These are phyloP conservation scores for Rhododendron ovatum DNA, from an alignment of 148 eudicot species.

Conservation along the genomic window DNA sequence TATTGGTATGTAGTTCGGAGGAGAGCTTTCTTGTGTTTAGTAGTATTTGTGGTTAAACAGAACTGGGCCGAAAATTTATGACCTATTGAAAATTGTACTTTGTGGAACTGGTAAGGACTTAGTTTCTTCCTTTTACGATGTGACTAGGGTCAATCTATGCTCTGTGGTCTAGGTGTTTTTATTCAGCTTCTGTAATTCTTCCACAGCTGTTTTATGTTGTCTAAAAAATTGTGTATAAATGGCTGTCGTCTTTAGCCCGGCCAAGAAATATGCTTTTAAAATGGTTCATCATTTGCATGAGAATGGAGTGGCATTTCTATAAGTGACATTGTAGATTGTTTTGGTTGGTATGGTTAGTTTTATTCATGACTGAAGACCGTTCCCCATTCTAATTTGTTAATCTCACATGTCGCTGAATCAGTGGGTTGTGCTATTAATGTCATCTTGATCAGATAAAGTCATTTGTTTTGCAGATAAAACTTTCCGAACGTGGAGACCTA, in stretches of 20 bases:
- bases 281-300: neutral
- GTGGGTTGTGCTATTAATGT: neutral
- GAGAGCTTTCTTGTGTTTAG: neutral
- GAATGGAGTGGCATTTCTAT: neutral
- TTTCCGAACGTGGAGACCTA: constrained; percentile 29
- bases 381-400: neutral
- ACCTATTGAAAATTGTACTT: neutral
- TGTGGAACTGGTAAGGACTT: neutral
- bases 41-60: neutral
- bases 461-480: constrained; percentile 21
- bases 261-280: neutral
- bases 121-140: neutral
- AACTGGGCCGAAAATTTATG: neutral
- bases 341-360: neutral
- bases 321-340: neutral
- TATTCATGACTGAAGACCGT: neutral
- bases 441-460: neutral
- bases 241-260: neutral
- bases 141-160: neutral
- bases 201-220: neutral
- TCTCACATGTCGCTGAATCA: neutral
- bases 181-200: neutral
- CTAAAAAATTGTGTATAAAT: neutral
- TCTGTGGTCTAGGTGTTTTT: neutral
- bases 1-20: no score